phyloP scores from a whole-genome alignment of 345 rosid species.

The sweet orange (Citrus sinensis) region DNA sequence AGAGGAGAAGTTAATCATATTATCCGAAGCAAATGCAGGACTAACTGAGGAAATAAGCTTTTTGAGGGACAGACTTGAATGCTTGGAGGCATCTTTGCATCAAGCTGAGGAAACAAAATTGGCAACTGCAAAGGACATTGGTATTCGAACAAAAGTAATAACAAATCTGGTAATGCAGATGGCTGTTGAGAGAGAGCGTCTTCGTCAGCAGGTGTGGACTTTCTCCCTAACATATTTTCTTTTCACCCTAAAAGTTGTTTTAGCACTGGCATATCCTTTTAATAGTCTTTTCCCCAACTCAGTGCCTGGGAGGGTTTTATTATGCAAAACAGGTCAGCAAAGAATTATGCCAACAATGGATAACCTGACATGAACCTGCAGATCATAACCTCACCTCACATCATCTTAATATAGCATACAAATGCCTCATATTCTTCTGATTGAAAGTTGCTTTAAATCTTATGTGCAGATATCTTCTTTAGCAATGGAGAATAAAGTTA shows the following conservation, averaged over 20 bases:
- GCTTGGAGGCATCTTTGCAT: conserved; percentile 58
- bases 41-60: conserved; percentile 64
- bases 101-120: conserved; percentile 70
- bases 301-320: neutral
- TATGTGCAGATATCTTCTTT: conserved; percentile 56
- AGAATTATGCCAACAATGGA: neutral
- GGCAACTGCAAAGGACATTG: conserved; percentile 64
- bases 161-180: conserved; percentile 73
- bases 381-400: neutral
- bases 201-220: conserved; percentile 67
- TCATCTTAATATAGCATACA: neutral
- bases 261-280: neutral
- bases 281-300: neutral
- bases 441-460: neutral
- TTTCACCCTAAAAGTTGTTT: neutral
- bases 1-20: conserved; percentile 66
- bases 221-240: neutral
- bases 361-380: neutral
- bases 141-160: conserved; percentile 60
- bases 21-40: conserved; percentile 77
- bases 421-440: neutral
- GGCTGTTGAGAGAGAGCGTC: conserved; percentile 81
- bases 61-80: conserved; percentile 62
- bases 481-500: conserved; percentile 52
- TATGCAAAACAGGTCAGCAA: neutral